Evolutionary conservation across 1,284 basidiomycete genomes (phyloP).

Genomic region (Mycena citricolor): DNA sequence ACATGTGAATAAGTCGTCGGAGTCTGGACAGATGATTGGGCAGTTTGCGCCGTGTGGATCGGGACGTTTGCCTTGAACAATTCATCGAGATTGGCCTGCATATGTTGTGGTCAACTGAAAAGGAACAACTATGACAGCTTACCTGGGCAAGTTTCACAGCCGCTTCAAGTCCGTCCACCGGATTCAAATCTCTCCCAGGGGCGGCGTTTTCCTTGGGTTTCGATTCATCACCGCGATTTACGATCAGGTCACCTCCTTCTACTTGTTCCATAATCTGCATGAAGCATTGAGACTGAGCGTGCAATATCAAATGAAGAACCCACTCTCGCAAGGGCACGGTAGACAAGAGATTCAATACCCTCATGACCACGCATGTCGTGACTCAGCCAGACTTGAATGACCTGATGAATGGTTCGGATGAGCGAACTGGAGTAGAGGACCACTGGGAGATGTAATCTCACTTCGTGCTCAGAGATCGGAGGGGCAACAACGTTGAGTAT

Average conservation of each 20-base stretch:
- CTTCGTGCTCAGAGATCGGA: constrained; percentile 96
- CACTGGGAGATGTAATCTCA: no score
- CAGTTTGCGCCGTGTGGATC: constrained; percentile 37
- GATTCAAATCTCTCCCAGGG: constrained; percentile 65
- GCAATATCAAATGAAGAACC: constrained; percentile 28
- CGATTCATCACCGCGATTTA: constrained; percentile 81
- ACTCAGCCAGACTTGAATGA: constrained; percentile 92
- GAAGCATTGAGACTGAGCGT: constrained; percentile 8
- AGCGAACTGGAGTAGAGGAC: no score
- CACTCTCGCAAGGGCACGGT: constrained; percentile 79
- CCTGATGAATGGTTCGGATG: no score
- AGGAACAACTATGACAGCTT: constrained; percentile 18
- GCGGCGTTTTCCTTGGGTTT: constrained; percentile 54
- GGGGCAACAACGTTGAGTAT: constrained; percentile 96
- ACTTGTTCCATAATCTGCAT: constrained; percentile 90
- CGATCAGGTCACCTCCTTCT: constrained; percentile 86
- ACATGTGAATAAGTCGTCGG: constrained; percentile 90
- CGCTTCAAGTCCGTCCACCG: constrained; percentile 81
- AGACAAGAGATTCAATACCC: constrained; percentile 94
- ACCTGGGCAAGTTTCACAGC: constrained; percentile 83
- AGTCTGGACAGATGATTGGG: constrained; percentile 47
- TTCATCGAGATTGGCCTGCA: constrained; percentile 77
- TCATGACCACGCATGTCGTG: constrained; percentile 98
- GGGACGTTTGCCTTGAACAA: constrained; percentile 62
- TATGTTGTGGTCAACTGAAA: constrained; percentile 2